Evolutionary conservation across 305 asterid genomes (phyloP).

Genomic region (Striga hermonthica): DNA sequence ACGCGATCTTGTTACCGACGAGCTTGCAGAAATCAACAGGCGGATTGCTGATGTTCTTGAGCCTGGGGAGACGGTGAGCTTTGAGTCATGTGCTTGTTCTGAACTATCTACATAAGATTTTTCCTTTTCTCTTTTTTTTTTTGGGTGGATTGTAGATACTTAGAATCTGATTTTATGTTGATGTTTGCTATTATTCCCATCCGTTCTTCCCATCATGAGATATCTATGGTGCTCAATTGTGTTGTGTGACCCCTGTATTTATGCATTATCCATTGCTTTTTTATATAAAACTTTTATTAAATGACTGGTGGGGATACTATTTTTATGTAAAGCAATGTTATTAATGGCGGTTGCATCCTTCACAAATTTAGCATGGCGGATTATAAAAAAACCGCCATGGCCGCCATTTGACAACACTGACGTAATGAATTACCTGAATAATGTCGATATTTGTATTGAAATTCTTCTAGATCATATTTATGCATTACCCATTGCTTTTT

Average conservation of each 20-base stretch:
- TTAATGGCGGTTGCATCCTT: too few species aligned
- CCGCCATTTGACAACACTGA: too few species aligned
- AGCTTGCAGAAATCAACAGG: constrained; percentile 78
- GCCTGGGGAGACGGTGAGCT: constrained; percentile 81
- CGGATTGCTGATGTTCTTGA: constrained; percentile 83
- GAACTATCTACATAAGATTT: neutral
- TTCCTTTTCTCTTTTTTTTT: constrained; percentile 5
- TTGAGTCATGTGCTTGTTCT: constrained; percentile 20
- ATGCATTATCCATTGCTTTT: neutral
- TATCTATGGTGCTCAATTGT: constrained; percentile 9
- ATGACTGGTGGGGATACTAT: neutral
- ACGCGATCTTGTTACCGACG: constrained; percentile 61
- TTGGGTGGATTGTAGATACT: neutral
- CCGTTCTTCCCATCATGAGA: constrained; percentile 13
- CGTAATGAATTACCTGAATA: neutral
- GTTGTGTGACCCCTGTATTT: constrained; percentile 14
- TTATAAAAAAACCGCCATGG: too few species aligned
- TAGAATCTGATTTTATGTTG: constrained; percentile 5
- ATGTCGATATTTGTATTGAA: constrained; percentile 15
- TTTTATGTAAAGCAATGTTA: too few species aligned
- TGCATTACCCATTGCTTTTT: too few species aligned
- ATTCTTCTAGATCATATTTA: constrained; percentile 20
- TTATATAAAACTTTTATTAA: constrained; percentile 5
- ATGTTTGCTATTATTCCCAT: neutral
- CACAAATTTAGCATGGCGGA: too few species aligned